Percentiles rank a stretch among this genome's conserved stretches.
Evolutionary conservation across 2,329 filamentous ascomycete genomes (phyloP).

Genomic region (Fusarium setosum): DNA sequence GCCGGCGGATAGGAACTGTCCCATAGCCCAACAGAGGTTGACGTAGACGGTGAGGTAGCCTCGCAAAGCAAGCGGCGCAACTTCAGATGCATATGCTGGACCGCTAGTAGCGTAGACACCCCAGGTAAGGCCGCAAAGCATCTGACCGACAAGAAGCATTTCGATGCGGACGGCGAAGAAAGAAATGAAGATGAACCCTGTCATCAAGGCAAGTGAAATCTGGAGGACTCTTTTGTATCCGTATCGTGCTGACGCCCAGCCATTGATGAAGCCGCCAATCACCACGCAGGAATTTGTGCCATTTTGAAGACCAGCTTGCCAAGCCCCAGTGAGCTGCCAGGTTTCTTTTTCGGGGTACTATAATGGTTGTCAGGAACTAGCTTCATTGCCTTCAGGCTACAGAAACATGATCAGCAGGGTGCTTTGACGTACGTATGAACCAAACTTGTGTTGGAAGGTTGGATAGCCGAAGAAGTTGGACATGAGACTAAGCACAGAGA

Average conservation of each 20-base stretch:
- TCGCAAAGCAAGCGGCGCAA: constrained; percentile 54
- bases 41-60: constrained; percentile 55
- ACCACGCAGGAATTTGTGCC: constrained; percentile 27
- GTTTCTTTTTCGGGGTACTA: constrained; percentile 34
- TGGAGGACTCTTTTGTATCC: constrained; percentile 62
- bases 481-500: constrained; percentile 8
- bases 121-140: constrained; percentile 57
- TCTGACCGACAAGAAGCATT: constrained; percentile 56
- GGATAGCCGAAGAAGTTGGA: constrained; percentile 40
- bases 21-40: constrained; percentile 57
- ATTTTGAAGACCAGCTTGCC: constrained; percentile 30
- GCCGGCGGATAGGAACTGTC: constrained; percentile 52
- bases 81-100: constrained; percentile 58
- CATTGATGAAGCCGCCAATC: constrained; percentile 38
- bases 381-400: no score
- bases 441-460: constrained; percentile 34
- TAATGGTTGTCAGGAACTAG: background rate
- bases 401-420: no score
- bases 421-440: constrained; percentile 18
- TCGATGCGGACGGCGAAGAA: constrained; percentile 50
- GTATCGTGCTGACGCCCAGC: constrained; percentile 30
- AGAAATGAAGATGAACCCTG: constrained; percentile 45
- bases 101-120: constrained; percentile 57
- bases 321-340: constrained; percentile 31
- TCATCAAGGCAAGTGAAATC: constrained; percentile 50